A percentile compares a stretch with the other conserved stretches of the same genome.
Evolutionary conservation across 2,329 filamentous ascomycete genomes (phyloP).

Genomic region (Cladophialophora carrionii): DNA sequence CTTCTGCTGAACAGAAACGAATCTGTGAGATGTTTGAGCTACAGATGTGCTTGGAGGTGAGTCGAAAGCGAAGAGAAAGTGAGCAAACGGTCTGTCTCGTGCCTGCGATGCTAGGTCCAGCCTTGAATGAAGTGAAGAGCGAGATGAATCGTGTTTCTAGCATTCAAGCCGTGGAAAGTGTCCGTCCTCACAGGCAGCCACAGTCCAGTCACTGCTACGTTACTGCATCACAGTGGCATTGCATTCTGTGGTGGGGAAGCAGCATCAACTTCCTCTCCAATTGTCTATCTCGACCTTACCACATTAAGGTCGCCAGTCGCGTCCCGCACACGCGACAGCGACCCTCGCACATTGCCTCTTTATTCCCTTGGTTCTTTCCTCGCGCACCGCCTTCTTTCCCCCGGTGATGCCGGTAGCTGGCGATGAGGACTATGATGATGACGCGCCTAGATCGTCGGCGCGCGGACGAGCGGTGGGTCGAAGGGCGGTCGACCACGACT

Average conservation of each 20-base stretch:
- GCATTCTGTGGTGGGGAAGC: constrained; percentile 7
- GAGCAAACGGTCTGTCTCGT: constrained; percentile 23
- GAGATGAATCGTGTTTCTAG: constrained; percentile 24
- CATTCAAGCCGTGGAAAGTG: constrained; percentile 26
- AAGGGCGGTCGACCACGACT: constrained; percentile 39
- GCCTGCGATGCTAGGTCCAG: constrained; percentile 31
- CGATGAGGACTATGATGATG: constrained; percentile 54
- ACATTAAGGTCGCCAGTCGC: constrained; percentile 52
- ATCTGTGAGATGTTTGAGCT: constrained; percentile 19
- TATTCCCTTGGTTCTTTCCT: constrained; percentile 4
- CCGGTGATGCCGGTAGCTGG: constrained; percentile 50
- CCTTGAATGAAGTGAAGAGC: constrained; percentile 31
- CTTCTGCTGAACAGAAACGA: constrained; percentile 49
- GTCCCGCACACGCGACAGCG: constrained; percentile 38
- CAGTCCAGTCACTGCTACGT: constrained; percentile 1
- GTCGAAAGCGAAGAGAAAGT: constrained; percentile 14
- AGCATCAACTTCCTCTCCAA: background rate
- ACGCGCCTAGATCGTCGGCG: constrained; percentile 40
- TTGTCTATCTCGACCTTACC: constrained; percentile 12
- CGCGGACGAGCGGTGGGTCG: constrained; percentile 29
- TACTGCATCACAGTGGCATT: constrained; percentile 35
- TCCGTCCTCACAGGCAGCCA: constrained; percentile 5
- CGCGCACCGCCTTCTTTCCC: background rate
- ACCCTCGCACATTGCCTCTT: background rate
- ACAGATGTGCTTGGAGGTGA: background rate